Base-by-base conservation (phyloP, 352 stramenopile genomes). In the Phytopythium kandeliae region DNA sequence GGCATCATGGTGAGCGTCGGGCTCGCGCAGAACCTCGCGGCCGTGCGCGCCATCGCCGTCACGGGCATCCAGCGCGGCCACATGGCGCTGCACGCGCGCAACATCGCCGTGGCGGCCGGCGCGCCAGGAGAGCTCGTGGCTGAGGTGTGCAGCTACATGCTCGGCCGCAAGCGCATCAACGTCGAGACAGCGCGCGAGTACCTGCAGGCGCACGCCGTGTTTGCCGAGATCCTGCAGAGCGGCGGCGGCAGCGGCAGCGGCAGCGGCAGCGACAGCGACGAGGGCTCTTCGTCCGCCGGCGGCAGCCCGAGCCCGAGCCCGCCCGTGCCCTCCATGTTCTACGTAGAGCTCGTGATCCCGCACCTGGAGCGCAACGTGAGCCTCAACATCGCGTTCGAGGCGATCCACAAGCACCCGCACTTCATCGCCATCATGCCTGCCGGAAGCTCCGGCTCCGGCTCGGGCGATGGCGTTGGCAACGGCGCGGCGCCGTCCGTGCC, bases 41-140 rank as follows among this genome's bases (percentile, higher is more conserved):
- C 85, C 21, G 75, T 95, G 41, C 79, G 82, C 19, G 85, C 85
- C 31, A 85, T 95, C 35, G 85, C 85, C 10, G 80, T 92, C 66
- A 92, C 79, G 28, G 85, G 85, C 28, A 95, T 95, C 58, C 83
- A 95, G 46, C 84, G 87, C 48, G 83, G 83, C 42, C 83, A 94
- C 69, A 94, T 94, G 83, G 81, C 83, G 22, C 71, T 94, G 43
- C 83, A 94, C 31, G 83, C 83, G 21, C 77, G 83, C 55, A 94
- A 94, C 60, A 91, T 94, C 35, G 83, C 83, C 6, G 80, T 94
- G 13, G 83, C 80, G n/a, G 80, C 72, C 37, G 83, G 83, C 11
- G 77, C 83, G 2, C 78, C 80, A 6, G 85, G 80, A 35, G 79
- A 91, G 51, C 60, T 94, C n/a, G 83, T 92, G 34, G 70, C 80